These are phyloP conservation scores for Wickerhamiella azymoides DNA, from an alignment of 805 yeast species.

Conservation along the genomic window DNA sequence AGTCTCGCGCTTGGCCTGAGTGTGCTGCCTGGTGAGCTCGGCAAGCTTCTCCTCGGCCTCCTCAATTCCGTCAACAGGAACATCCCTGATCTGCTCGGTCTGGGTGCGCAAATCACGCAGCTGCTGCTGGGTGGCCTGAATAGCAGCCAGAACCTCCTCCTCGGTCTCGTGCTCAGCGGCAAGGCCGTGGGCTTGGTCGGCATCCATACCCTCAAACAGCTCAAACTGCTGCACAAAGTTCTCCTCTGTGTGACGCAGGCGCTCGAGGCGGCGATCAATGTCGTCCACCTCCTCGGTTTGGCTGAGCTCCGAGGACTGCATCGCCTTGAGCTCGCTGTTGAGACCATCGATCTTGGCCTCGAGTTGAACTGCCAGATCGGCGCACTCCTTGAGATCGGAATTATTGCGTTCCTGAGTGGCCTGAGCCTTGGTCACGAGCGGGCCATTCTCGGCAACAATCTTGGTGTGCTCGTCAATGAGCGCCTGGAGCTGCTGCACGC, in stretches of 20 bases:
- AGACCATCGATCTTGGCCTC: conserved; percentile 11
- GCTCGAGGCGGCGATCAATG: conserved; percentile 6
- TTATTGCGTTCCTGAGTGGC: not conserved
- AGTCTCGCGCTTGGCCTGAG: conserved; percentile 34
- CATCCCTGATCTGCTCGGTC: conserved; percentile 15
- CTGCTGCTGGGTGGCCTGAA: conserved; percentile 12
- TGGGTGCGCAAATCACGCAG: conserved; percentile 21
- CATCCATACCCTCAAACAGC: conserved; percentile 19
- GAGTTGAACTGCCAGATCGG: conserved; percentile 6
- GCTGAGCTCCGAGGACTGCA: conserved; percentile 18
- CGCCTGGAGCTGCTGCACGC: conserved; percentile 30
- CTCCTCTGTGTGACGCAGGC: not conserved
- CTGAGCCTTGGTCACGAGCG: not conserved
- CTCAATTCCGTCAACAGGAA: not conserved
- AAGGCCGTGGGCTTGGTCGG: conserved; percentile 21
- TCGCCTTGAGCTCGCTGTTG: conserved; percentile 10
- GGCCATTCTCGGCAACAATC: not conserved
- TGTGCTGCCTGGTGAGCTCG: not conserved
- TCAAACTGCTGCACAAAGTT: conserved; percentile 16
- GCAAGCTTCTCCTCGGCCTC: conserved; percentile 6
- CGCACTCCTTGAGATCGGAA: conserved; percentile 13
- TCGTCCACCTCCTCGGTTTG: conserved; percentile 13
- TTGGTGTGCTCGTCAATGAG: conserved; percentile 12
- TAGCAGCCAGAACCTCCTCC: conserved; percentile 16
- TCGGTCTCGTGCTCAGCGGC: conserved; percentile 11